A percentile compares a stretch with the other conserved stretches of the same genome.
Conservation (phyloP, 768 basidiomycete genomes). For the Pleurotus tuoliensis region DNA sequence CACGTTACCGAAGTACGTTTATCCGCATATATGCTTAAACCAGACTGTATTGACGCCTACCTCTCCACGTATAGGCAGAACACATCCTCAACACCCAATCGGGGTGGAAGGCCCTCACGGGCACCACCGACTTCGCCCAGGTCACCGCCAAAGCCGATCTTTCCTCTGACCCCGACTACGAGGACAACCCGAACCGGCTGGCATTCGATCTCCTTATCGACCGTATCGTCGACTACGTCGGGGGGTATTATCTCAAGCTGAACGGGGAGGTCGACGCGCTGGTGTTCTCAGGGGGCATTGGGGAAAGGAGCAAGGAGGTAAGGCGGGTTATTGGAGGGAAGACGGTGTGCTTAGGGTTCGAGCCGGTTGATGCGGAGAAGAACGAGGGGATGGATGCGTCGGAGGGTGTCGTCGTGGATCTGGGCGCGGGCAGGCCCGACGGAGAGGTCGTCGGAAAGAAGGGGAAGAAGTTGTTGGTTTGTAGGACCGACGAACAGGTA, state of each 20-base stretch:
- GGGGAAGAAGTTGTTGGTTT: conserved; percentile 46
- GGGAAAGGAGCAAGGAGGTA: conserved; percentile 66
- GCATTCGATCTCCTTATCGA: conserved; percentile 82
- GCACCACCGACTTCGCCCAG: conserved; percentile 77
- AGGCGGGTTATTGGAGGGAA: conserved; percentile 52
- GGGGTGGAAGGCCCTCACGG: conserved; percentile 76
- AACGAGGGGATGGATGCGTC: conserved; percentile 35
- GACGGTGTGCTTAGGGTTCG: conserved; percentile 60
- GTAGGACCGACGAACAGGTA: conserved; percentile 64
- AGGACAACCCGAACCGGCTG: conserved; percentile 40
- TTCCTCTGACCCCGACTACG: conserved; percentile 5
- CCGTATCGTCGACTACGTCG: conserved; percentile 67
- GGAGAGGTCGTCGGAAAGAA: conserved; percentile 16
- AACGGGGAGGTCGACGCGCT: conserved; percentile 67
- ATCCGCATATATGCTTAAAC: too few relatives aligned
- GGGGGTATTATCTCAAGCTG: conserved; percentile 73
- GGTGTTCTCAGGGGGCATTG: conserved; percentile 87
- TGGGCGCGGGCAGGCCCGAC: conserved; percentile 27
- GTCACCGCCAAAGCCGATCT: conserved; percentile 48
- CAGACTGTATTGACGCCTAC: background rate
- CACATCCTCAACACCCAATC: conserved; percentile 71
- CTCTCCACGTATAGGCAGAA: conserved; percentile 44
- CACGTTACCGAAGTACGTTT: conserved; percentile 47
- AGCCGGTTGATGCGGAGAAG: conserved; percentile 40
- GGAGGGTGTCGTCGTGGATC: conserved; percentile 42